These are phyloP conservation scores for Ambrosiella cleistominuta DNA, from an alignment of 2,329 filamentous ascomycete genomes.

Conservation along the genomic window DNA sequence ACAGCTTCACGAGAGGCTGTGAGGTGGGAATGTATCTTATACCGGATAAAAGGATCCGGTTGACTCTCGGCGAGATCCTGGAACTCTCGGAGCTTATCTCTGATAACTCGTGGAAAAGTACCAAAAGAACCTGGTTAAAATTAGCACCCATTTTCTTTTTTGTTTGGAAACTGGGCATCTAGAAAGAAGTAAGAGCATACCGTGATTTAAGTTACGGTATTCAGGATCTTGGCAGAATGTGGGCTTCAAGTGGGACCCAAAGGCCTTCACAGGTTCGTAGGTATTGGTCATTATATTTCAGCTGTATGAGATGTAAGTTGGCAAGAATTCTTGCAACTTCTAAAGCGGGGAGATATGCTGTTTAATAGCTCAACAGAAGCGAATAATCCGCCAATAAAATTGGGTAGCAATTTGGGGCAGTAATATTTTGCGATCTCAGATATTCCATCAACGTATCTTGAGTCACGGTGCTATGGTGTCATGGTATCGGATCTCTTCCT, in stretches of 20 bases:
- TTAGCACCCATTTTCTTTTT: not conserved
- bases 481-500: too few relatives aligned
- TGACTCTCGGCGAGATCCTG: slow-evolving; percentile 48
- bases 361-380: too few relatives aligned
- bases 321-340: not conserved
- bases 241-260: slow-evolving; percentile 7
- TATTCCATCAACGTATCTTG: too few relatives aligned
- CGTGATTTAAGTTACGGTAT: slow-evolving; percentile 66
- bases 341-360: not conserved
- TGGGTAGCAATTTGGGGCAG: too few relatives aligned
- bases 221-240: slow-evolving; percentile 16
- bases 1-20: slow-evolving; percentile 47
- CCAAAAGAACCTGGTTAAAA: slow-evolving; percentile 53
- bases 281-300: not conserved
- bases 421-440: too few relatives aligned
- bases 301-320: not conserved
- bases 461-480: too few relatives aligned
- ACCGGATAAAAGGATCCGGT: slow-evolving; percentile 63
- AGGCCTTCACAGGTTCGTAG: slow-evolving; percentile 3
- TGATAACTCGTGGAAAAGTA: slow-evolving; percentile 48
- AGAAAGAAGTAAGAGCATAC: slow-evolving; percentile 23
- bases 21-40: slow-evolving; percentile 43
- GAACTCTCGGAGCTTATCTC: slow-evolving; percentile 40
- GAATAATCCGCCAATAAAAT: too few relatives aligned
- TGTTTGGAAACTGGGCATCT: not conserved